Conservation (phyloP, 108 stramenopile species). For the Cyclotella cryptica region DNA sequence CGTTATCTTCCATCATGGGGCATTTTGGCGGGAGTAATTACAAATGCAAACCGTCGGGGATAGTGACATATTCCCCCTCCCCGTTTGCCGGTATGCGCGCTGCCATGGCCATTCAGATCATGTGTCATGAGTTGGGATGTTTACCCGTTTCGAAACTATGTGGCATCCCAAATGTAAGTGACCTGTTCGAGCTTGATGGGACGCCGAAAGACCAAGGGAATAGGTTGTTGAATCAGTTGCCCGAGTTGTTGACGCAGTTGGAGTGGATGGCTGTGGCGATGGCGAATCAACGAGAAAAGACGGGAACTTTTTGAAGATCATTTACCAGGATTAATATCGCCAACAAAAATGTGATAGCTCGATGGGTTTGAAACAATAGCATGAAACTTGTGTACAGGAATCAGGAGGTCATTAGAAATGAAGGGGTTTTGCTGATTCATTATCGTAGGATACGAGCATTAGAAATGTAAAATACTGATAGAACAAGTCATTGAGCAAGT, state of each 20-base stretch:
- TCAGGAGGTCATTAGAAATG: too few species aligned
- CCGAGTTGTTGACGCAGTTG: slow-evolving; percentile 61
- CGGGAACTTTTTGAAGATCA: slow-evolving; percentile 52
- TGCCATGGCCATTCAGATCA: slow-evolving; percentile 61
- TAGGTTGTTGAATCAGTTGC: slow-evolving; percentile 67
- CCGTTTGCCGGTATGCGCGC: slow-evolving; percentile 68
- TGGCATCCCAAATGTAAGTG: slow-evolving; percentile 51
- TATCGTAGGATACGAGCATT: too few species aligned
- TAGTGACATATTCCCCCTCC: slow-evolving; percentile 66
- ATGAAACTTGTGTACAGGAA: too few species aligned
- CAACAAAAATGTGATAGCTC: too few species aligned
- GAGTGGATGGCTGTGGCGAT: slow-evolving; percentile 82
- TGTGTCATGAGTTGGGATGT: slow-evolving; percentile 74
- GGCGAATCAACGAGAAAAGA: slow-evolving; percentile 55
- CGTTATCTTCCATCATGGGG: slow-evolving; percentile 62
- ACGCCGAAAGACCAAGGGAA: slow-evolving; percentile 58
- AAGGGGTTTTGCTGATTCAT: too few species aligned
- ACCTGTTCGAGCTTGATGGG: slow-evolving; percentile 59
- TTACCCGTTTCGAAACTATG: slow-evolving; percentile 68
- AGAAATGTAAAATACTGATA: too few species aligned
- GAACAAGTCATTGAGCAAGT: too few species aligned
- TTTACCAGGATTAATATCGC: too few species aligned
- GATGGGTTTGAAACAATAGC: too few species aligned
- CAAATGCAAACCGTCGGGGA: slow-evolving; percentile 64
- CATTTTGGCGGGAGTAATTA: slow-evolving; percentile 67